Evolutionary conservation across 306 rosid species (phyloP).

Genomic region (Sphenostylis stenocarpa): DNA sequence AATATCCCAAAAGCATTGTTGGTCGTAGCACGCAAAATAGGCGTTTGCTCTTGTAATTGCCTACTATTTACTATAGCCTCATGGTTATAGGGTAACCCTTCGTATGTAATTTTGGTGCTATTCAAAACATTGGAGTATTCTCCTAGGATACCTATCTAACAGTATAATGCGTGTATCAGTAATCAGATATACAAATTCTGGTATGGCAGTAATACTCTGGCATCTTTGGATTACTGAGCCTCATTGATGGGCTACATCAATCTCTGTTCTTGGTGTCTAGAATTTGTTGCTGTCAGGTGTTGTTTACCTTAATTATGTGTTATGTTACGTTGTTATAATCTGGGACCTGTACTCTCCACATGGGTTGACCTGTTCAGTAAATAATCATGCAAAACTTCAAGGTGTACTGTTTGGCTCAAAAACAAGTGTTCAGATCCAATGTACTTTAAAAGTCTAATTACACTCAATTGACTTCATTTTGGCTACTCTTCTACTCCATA

Average conservation of each 20-base stretch:
- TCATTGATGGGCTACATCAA: background rate
- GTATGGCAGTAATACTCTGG: background rate
- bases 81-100: background rate
- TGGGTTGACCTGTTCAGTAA: background rate
- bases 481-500: background rate
- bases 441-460: background rate
- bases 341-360: background rate
- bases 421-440: background rate
- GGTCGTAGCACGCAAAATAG: background rate
- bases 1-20: background rate
- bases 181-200: background rate
- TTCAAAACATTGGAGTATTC: background rate
- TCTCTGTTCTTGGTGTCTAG: background rate
- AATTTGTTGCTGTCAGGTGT: background rate
- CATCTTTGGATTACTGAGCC: background rate
- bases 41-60: background rate
- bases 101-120: background rate
- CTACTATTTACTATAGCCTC: background rate
- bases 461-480: background rate
- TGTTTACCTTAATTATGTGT: background rate
- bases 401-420: background rate
- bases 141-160: background rate
- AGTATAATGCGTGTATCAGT: background rate
- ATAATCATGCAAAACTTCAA: background rate
- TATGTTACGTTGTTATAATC: background rate